phyloP scores from a whole-genome alignment of 306 rosid genomes.

The Prosopis cineraria region DNA sequence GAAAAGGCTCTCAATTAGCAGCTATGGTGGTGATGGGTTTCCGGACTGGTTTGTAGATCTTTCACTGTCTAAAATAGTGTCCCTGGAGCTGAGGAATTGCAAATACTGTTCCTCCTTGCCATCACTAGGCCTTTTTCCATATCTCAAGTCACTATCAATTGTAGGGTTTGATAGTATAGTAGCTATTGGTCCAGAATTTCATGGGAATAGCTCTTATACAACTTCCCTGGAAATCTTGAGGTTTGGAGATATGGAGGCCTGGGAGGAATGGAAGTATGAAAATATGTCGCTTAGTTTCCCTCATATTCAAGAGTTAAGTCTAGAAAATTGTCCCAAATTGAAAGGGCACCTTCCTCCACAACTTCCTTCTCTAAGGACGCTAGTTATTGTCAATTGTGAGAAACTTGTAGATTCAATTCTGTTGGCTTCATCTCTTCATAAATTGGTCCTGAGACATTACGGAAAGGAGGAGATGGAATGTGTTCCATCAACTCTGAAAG shows the following conservation, averaged over 20 bases:
- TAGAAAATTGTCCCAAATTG: too few species aligned
- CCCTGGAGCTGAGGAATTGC: not conserved
- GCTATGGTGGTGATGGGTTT: not conserved
- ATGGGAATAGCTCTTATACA: not conserved
- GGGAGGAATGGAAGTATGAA: conserved; percentile 17
- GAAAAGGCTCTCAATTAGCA: not conserved
- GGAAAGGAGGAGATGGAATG: not conserved
- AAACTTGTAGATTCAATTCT: not conserved
- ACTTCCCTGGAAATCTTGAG: conserved; percentile 6
- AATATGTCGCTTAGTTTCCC: not conserved
- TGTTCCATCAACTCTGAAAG: not conserved
- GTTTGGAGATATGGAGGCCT: not conserved
- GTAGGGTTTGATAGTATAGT: not conserved
- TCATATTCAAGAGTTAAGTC: not conserved
- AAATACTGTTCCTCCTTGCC: conserved; percentile 1
- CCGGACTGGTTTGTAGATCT: not conserved
- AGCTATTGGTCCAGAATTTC: conserved; percentile 1
- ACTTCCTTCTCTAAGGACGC: not conserved
- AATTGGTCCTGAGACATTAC: not conserved
- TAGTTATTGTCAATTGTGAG: not conserved
- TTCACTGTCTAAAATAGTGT: not conserved
- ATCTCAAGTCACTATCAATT: conserved; percentile 9
- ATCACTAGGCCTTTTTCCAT: conserved; percentile 24
- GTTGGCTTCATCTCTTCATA: too few species aligned
- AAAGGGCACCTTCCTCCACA: not conserved